Base-by-base conservation (phyloP, 2,329 filamentous ascomycete genomes). In the Dendrostoma leiphaemia region DNA sequence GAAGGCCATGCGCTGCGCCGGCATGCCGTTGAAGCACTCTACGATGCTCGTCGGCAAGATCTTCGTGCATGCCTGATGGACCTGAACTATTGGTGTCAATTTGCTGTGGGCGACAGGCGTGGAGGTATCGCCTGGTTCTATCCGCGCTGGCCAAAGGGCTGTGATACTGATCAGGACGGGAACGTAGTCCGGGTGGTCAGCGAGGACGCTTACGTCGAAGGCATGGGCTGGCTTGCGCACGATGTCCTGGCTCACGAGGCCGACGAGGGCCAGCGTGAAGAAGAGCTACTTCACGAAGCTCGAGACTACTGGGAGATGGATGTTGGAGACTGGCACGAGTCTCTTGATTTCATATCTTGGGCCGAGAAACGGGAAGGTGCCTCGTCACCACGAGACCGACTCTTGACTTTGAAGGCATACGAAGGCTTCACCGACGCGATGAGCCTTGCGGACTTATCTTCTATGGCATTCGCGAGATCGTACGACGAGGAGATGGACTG, bases 31-130 rank as follows among this genome's bases (percentile, higher is more conserved):
- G 76, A 80, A 48, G 74, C 81, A 6, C 78, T 99, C 2, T 96
- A 91, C 64, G 76, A 80, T 50, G 83, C 83, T 13, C 87, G 89
- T 50, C 69, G 79, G 2, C 72, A 79, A 26, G 94, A 99, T 67
- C 73, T 99, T 12, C 85, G 94, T 51, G 90, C 87, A 21, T 86
- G 88, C 2, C 83, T 99, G 46, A 85, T 81, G 53, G 91, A 97
- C 58, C 79, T 99, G 26, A 87, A 96, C 67, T 94, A 95, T 67
- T 99, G 93, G 93, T 99, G 95, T 67, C 94, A 99, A 68, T 91
- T 97, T 71, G 91, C 88, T 0, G 84, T 99, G 9, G 95, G 94
- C 5, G 94, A 96, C 66, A 78, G 84, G n/a, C 89, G 89, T 62
- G 89, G 89, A 19, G 93, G 94, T 0, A 81, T 96, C 41, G 89